Evolutionary conservation across 225 moss, liverwort and hornwort genomes (phyloP), one percentile per base, ranked within the genome.

Genomic region (Sphagnum contortum): DNA sequence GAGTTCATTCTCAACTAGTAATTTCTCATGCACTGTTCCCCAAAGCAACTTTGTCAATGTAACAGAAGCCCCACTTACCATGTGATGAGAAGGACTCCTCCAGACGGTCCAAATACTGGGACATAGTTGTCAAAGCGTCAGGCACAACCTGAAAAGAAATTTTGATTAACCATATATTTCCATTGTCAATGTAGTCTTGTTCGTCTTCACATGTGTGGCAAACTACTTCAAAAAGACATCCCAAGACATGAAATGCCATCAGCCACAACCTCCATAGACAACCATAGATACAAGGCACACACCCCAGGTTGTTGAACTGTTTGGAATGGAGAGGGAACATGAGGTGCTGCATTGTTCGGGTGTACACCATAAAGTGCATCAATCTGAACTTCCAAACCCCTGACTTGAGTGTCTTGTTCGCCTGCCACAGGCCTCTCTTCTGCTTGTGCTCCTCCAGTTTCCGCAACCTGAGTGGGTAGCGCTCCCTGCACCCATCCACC

Each of bases 91-190:
- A 86, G 46, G 93, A 80, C 76, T 93, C 89, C 93, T 93, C 98
- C 93, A 98, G 80, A 48, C 98, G 93, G 76, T 98, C 98, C 93
- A 98, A 70, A 87, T 98, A 98, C 93, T 98, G 98, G 89, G 98
- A 93, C 93, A 98, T 98, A 77, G 98, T 98, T 98, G 98, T 89
- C 93, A 98, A 98, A 93, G 98, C 98, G 89, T 98, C 98, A 98
- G 98, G 91, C 76, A 98, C 85, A 82, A 98, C 98, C 96, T 98
- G 96, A 88, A 82, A 92, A 78, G 77, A 82, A 81, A 86, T 74
- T 29, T 29, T 29, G 29, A 29, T 0, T 29, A 29, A 29, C 29
- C 29, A 29, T 29, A 29, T 29, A 29, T 29, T 29, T 29, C 29
- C 29, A 29, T 29, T 29, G 29, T 29, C 29, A 29, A 29, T 29